Evolutionary conservation across 352 stramenopile species (phyloP), one percentile per base, ranked within the genome.

Genomic region (Peronospora destructor): DNA sequence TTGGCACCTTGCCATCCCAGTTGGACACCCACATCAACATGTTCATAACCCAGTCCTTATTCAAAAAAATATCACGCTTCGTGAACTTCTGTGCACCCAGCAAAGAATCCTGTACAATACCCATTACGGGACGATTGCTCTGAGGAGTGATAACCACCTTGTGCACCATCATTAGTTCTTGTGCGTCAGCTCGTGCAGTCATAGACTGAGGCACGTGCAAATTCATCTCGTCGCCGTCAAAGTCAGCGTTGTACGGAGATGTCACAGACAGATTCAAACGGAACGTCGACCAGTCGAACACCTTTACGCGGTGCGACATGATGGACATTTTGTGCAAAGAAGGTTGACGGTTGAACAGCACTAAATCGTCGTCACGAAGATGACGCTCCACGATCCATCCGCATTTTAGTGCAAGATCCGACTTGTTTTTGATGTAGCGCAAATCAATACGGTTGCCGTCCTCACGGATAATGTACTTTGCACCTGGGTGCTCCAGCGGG

Each of bases 151-250:
- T 97, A 59, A 99, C 96, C 51, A 98, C 95, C 63, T 97, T 94
- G 55, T 97, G 92, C 65, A 97, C 95, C 77, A 98, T 96, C 96
- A 99, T 99, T 50, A 99, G 84, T 49, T 98, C 81, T 61, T 98
- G 90, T 6, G 93, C 93, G 71, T 99, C 97, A 12, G 96, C 95
- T 54, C 93, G 82, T 46, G 96, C 96, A 28, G 95, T 88, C 51
- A 99, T 79, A n/a, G 90, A 97, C 77, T 99, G 97, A 33, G 93
- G 94, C 3, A 97, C 87, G 71, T 98, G 92, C 49, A 99, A 76
- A 71, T 99, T 99, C 97, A 99, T 99, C 73, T 99, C 96, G 65
- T 99, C 97, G 42, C 97, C 97, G 84, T 99, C 97, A 61, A 99
- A 99, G 87, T 99, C 97, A 52, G 97, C 97, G 68, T 99, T 99